Base-by-base conservation (phyloP, 1,284 basidiomycete species). In the Microbotryum silenes-acaulis region DNA sequence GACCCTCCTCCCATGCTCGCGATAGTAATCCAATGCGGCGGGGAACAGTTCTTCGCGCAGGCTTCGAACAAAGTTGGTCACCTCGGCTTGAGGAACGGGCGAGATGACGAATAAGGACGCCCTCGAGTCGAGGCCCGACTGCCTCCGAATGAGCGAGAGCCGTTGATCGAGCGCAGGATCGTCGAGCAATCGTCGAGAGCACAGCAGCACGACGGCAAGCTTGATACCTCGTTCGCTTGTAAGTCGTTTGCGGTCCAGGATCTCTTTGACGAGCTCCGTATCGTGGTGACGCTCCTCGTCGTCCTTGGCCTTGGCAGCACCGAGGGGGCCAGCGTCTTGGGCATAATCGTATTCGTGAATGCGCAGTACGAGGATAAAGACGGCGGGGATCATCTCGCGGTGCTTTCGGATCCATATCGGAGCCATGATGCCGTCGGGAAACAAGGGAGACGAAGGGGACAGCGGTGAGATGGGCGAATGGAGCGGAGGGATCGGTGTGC, bases 351-450 rank as follows among this genome's bases (percentile, higher is more conserved):
- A 56, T 42, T 94, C 90, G 72, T 81, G 90, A 62, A 97, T 79
- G 54, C 87, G 83, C 63, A 88, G 78, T 74, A 97, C 94, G 54
- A 93, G 79, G 6, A 97, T 88, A 75, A 97, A 96, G 0, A 97
- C 91, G 20, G 88, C 85, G 0, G 94, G 93, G 0, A 97, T 78
- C 42, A 94, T 83, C 9, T 90, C 85, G 0, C 89, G 88, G 72
- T 97, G 93, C 76, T 97, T 98, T 52, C 92, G 82, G 20, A 97
- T 85, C 94, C 94, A 98, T 70, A 97, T 90, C 0, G 93, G 94
- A 1, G 93, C 91, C 61, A 98, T 89, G 54, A 98, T 78, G 1
- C 94, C 94, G 74, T 98, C 94, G 0, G 94, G 94, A 74, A 90
- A 83, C 18, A 96, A 79, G 0, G 94, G 93, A 0, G 91, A 93